Conservation (phyloP, 257 asterid species). For the Lavandula angustifolia region DNA sequence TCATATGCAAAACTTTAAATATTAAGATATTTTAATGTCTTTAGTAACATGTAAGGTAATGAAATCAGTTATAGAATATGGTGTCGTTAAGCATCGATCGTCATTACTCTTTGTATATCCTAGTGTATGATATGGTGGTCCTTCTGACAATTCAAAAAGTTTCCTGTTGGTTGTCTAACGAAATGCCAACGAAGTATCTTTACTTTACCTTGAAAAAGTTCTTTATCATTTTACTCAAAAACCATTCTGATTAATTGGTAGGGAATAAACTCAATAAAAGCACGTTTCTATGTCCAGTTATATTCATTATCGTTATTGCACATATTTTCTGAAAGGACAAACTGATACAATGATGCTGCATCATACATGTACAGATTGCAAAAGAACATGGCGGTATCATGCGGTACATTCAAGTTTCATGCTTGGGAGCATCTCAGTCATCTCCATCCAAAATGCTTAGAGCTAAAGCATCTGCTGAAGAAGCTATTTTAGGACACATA, state of each 20-base stretch:
- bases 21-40: not conserved
- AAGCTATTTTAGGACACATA: conserved; percentile 63
- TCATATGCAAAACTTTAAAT: conserved; percentile 6
- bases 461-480: conserved; percentile 97
- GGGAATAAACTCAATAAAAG: not conserved
- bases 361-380: conserved; percentile 60
- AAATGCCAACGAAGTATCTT: not conserved
- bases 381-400: conserved; percentile 95
- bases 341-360: conserved; percentile 23
- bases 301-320: not conserved
- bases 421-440: conserved; percentile 80
- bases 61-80: not conserved
- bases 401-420: conserved; percentile 90
- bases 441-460: conserved; percentile 80
- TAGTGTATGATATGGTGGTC: not conserved
- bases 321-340: not conserved
- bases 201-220: not conserved
- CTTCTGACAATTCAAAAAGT: not conserved
- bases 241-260: not conserved
- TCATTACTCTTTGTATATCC: not conserved
- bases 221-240: not conserved
- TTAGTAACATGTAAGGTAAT: not conserved
- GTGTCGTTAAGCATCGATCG: not conserved
- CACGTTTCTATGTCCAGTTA: not conserved
- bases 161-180: not conserved